phyloP scores from a whole-genome alignment of 495 filamentous ascomycete species.

The Penicillium chermesinum region DNA sequence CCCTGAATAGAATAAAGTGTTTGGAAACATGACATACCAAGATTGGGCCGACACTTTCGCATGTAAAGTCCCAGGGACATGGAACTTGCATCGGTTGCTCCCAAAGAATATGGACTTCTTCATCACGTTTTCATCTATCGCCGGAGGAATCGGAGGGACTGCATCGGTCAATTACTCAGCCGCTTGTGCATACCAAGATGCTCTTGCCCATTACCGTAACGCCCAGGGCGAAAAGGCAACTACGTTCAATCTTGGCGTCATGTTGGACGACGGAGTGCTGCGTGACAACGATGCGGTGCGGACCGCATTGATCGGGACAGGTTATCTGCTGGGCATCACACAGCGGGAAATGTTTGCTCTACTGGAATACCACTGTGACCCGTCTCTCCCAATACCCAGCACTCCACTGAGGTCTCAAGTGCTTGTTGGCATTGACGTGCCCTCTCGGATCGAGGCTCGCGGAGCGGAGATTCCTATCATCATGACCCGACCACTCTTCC shows the following conservation, averaged over 20 bases:
- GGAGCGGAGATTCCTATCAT: too few species aligned
- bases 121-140: slow-evolving; percentile 32
- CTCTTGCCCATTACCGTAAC: slow-evolving; percentile 16
- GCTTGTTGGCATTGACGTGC: too few species aligned
- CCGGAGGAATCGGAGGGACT: slow-evolving; percentile 33
- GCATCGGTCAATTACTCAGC: slow-evolving; percentile 48
- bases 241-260: background rate
- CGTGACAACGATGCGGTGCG: too few species aligned
- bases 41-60: slow-evolving; percentile 2
- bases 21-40: slow-evolving; percentile 9
- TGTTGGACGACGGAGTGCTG: background rate
- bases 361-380: too few species aligned
- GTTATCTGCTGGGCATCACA: too few species aligned
- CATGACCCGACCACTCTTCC: too few species aligned
- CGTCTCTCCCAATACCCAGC: too few species aligned
- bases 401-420: too few species aligned
- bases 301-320: too few species aligned
- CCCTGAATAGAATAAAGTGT: slow-evolving; percentile 9
- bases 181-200: slow-evolving; percentile 16
- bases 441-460: too few species aligned
- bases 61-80: slow-evolving; percentile 9
- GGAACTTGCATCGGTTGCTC: slow-evolving; percentile 21
- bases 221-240: slow-evolving; percentile 2
- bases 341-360: too few species aligned
- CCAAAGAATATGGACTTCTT: slow-evolving; percentile 41